A percentile compares a stretch with the other conserved stretches of the same genome.
These are phyloP conservation scores for Phialophora chinensis DNA, from an alignment of 2,329 filamentous ascomycete genomes.

Conservation along the genomic window DNA sequence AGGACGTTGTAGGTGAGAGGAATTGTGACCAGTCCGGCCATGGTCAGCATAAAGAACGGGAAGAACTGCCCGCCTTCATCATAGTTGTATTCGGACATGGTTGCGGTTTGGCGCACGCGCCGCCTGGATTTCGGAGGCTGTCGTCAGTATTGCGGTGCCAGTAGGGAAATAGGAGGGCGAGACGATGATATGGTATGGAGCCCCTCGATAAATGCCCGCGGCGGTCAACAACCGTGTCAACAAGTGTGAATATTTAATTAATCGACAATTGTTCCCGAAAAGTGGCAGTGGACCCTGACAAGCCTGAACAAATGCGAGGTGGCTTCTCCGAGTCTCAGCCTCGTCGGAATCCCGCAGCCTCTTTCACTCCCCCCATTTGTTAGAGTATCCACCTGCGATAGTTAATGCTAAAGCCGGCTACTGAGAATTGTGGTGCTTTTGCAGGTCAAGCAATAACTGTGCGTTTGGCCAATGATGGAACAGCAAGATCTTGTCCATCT, in stretches of 20 bases:
- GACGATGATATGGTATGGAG: neutral
- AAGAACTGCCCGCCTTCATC: constrained; percentile 99
- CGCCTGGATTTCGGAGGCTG: neutral
- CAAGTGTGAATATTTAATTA: neutral
- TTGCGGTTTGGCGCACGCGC: constrained; percentile 22
- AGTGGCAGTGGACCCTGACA: constrained; percentile 8
- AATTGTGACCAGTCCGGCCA: constrained; percentile 84
- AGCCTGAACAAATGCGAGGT: constrained; percentile 1
- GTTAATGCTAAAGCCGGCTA: neutral
- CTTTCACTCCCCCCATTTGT: neutral
- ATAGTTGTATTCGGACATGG: constrained; percentile 86
- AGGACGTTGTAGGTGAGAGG: constrained; percentile 89
- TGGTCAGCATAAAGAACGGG: constrained; percentile 95
- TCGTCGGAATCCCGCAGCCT: neutral
- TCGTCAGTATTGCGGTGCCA: neutral
- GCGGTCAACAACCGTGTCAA: neutral
- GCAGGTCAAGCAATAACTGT: neutral
- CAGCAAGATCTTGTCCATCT: neutral
- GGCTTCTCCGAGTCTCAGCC: constrained; percentile 6
- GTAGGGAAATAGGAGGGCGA: neutral
- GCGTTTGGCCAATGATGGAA: neutral
- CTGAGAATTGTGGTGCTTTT: neutral
- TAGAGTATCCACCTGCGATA: neutral
- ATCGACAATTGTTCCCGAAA: neutral
- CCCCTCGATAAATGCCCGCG: neutral